Evolutionary conservation across 768 basidiomycete genomes (phyloP), one percentile per base, ranked within the genome.

Genomic region (Hydnum rufescens): DNA sequence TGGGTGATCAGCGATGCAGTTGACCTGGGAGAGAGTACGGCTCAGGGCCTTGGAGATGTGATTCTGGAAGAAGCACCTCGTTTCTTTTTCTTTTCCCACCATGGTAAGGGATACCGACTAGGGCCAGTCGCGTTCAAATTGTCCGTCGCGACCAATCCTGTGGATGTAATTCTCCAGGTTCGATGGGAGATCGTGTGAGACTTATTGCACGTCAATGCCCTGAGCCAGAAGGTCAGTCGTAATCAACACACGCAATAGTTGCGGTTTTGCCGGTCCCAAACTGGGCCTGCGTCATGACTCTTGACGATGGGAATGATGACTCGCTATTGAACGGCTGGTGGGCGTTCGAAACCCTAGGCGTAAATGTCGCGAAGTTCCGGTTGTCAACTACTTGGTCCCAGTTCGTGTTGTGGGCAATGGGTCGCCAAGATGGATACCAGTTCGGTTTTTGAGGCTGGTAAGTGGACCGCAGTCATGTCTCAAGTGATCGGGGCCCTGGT

Each of bases 241-340:
- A 73, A 99, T 96, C 63, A 99, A 73, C 55, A 99, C 92, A 67
- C 93, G 90, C 60, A 89, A 93, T 43, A n/a, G 95, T 96, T 54
- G 93, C 95, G 53, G 95, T 97, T 73, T 97, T 99, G 65, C 95
- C 95, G 57, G 95, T 97, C 60, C 95, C 95, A 30, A 93, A 96
- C 73, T 97, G 95, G 60, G 95, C 95, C 66, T 90, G 92, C 53
- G 74, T 97, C 93, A 74, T 93, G 88, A 34, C 89, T 89, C 67
- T 92, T 92, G 61, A 92, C 80, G 64, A 99, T 89, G 60, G 95
- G 93, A 58, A 95, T 82, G 67, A 99, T 99, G 57, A 95, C 95
- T 61, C 95, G 84, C 71, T 96, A 90, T 70, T 99, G 95, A 66
- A 99, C 97, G 55, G 93, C 85, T 34, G 93, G 96, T 32, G 95